Percentiles rank a stretch among this genome's conserved stretches.
Conservation (phyloP, 2,329 filamentous ascomycete species). For the Cadophora sp. region DNA sequence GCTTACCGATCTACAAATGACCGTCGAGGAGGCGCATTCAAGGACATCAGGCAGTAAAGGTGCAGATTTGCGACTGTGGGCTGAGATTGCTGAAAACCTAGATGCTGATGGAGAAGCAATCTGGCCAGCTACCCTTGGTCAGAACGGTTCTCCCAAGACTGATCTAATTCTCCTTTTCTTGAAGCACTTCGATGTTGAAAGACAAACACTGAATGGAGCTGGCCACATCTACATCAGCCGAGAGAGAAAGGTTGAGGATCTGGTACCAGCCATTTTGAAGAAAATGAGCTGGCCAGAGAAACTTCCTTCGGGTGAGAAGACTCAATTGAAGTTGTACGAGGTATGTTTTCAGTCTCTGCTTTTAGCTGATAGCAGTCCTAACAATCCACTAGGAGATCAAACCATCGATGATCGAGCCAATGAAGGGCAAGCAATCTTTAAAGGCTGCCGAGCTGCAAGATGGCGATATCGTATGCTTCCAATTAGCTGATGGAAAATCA, state of each 20-base stretch:
- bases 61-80: conserved; percentile 79
- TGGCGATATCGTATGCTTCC: conserved; percentile 96
- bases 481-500: conserved; percentile 55
- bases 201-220: conserved; percentile 77
- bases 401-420: conserved; percentile 92
- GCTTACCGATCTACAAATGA: conserved; percentile 78
- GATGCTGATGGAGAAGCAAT: conserved; percentile 71
- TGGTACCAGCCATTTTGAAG: conserved; percentile 77
- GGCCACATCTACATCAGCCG: conserved; percentile 88
- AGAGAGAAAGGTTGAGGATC: conserved; percentile 85
- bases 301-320: conserved; percentile 65
- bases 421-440: conserved; percentile 90
- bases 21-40: conserved; percentile 74
- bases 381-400: conserved; percentile 77
- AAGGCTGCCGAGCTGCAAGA: conserved; percentile 95
- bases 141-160: conserved; percentile 64
- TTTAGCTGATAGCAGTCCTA: background rate
- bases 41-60: conserved; percentile 73
- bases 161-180: conserved; percentile 83
- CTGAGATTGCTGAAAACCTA: conserved; percentile 76
- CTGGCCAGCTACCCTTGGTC: conserved; percentile 71
- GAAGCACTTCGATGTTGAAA: conserved; percentile 85
- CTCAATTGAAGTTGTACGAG: conserved; percentile 78
- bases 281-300: conserved; percentile 88
- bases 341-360: conserved; percentile 47